phyloP scores from a whole-genome alignment of 2,329 filamentous ascomycete genomes.

The Aureobasidium sp. region DNA sequence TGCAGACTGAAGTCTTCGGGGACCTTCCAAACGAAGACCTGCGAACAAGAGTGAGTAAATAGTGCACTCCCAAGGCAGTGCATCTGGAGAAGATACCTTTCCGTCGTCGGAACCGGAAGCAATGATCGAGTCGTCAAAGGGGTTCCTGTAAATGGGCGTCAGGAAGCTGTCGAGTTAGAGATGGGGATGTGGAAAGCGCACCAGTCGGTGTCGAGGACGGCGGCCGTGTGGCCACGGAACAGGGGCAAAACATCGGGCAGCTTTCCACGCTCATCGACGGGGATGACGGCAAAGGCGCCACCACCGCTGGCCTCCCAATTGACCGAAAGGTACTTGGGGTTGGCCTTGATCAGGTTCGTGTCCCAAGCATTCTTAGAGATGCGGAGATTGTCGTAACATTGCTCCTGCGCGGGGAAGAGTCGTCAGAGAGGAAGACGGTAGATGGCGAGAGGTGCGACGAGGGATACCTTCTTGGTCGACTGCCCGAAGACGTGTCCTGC shows the following conservation, averaged over 20 bases:
- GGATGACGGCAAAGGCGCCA: slow-evolving; percentile 94
- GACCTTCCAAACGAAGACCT: slow-evolving; percentile 90
- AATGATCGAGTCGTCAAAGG: slow-evolving; percentile 89
- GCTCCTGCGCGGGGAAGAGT: slow-evolving; percentile 48
- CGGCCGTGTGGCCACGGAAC: slow-evolving; percentile 91
- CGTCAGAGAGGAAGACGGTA: background rate
- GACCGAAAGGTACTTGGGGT: slow-evolving; percentile 90
- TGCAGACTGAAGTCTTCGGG: slow-evolving; percentile 79
- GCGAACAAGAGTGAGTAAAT: background rate
- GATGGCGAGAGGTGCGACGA: background rate
- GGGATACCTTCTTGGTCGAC: slow-evolving; percentile 67
- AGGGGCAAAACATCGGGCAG: slow-evolving; percentile 87
- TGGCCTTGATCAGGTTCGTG: slow-evolving; percentile 96
- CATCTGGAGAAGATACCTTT: slow-evolving; percentile 46
- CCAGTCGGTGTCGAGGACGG: slow-evolving; percentile 97
- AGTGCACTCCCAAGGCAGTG: background rate
- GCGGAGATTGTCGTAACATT: slow-evolving; percentile 96
- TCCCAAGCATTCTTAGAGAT: slow-evolving; percentile 99
- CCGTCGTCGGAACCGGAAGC: slow-evolving; percentile 94
- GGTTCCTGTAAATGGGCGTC: slow-evolving; percentile 56
- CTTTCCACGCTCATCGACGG: slow-evolving; percentile 79
- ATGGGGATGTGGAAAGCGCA: slow-evolving; percentile 28
- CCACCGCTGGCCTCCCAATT: slow-evolving; percentile 98
- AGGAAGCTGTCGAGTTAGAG: background rate
- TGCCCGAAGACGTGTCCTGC: slow-evolving; percentile 97